Evolutionary conservation across 179 eudicot genomes (phyloP), one percentile per base, ranked within the genome.

Genomic region (Sideroxylon spinosum): DNA sequence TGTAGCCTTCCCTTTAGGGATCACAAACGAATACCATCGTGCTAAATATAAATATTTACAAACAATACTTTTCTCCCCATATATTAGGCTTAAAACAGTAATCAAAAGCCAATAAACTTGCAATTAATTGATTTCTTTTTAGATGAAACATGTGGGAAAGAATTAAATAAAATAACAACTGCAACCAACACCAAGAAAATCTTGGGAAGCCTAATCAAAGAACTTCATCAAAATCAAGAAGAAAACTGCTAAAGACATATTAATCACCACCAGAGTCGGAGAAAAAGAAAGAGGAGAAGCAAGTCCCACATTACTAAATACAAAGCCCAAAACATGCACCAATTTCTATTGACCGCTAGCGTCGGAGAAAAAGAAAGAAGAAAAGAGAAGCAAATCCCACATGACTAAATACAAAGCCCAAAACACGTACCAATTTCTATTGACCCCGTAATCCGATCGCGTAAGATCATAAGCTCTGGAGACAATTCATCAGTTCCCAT

Each of bases 401-500:
- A 55, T 52, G 6, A 52, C 7, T 59, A n/a, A 16, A 19, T 74
- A 37, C 52, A 74, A 55, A 9, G 49, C 53, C 49, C 61, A 74
- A 81, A 46, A 57, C 60, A 74, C 72, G 37, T 78, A 94, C 99
- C 99, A 80, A 87, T 79, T 81, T 90, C 93, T 48, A 87, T 86
- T 68, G 97, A 92, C 63, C 82, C 82, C 49, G 97, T 84, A 77
- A 96, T 96, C 72, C 98, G 90, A 78, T 96, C 99, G 78, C 90
- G 89, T 78, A 96, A 87, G 81, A 96, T 87, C 76, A 76, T 73
- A 76, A 96, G 94, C 88, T 96, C 99, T 46, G 97, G 91, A 80
- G 99, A 89, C 80, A 92, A 78, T 69, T 96, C 98, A 72, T 94
- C 94, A 32, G 82, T 81, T 46, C 99, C 99, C 83, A 96, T 80